Percentiles rank a stretch among this genome's conserved stretches.
These are phyloP conservation scores for Puccinia sorghi DNA, from an alignment of 1,284 basidiomycete species.

Conservation along the genomic window DNA sequence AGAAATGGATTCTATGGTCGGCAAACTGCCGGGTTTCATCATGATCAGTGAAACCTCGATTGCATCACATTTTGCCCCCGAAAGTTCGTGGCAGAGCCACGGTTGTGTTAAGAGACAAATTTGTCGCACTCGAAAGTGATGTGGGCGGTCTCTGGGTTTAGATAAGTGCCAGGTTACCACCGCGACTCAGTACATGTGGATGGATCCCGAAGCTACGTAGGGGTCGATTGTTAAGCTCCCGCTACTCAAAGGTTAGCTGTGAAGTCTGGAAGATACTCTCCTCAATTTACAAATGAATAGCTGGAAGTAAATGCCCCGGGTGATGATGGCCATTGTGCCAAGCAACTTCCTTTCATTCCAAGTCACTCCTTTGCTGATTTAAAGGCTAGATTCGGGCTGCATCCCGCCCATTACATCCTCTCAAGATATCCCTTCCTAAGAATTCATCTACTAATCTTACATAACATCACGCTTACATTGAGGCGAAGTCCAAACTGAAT, in stretches of 20 bases:
- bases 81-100: neutral
- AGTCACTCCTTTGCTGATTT: neutral
- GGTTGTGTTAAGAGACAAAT: neutral
- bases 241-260: constrained; percentile 10
- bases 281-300: constrained; percentile 2
- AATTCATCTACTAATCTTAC: constrained; percentile 5
- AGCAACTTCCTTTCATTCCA: constrained; percentile 6
- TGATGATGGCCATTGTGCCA: neutral
- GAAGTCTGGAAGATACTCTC: neutral
- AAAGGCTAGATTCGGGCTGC: neutral
- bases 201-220: neutral
- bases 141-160: neutral
- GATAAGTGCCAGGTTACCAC: neutral
- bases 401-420: neutral
- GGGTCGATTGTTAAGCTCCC: constrained; percentile 18
- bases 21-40: no score
- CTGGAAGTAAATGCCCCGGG: neutral
- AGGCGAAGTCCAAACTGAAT: neutral
- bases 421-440: neutral
- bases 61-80: neutral
- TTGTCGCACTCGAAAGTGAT: neutral
- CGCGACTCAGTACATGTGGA: neutral
- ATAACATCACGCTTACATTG: neutral
- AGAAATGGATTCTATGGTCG: no score
- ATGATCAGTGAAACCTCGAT: neutral